Evolutionary conservation across 176 grass and related monocot species (phyloP).

Genomic region (Carex pumila): DNA sequence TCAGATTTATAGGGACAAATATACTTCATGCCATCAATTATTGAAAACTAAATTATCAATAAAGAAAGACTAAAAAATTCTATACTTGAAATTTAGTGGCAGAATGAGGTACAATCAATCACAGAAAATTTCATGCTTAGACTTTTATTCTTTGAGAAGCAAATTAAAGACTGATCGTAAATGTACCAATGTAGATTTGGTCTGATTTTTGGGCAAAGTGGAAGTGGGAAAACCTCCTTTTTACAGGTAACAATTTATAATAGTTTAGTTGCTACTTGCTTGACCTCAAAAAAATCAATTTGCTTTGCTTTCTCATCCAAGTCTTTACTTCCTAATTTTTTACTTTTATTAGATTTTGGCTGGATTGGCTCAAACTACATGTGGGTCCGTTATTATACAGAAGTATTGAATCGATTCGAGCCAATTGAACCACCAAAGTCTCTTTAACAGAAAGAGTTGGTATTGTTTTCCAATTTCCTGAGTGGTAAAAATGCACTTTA

Average conservation of each 20-base stretch:
- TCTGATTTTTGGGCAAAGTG: slow-evolving; percentile 82
- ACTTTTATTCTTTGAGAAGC: too few species aligned
- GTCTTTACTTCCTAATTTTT: not conserved
- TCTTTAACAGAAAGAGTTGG: slow-evolving; percentile 59
- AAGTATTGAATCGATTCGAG: slow-evolving; percentile 54
- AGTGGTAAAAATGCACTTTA: slow-evolving; percentile 49
- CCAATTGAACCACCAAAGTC: slow-evolving; percentile 25
- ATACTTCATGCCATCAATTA: not conserved
- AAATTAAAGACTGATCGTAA: not conserved
- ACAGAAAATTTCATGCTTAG: not conserved
- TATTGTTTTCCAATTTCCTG: slow-evolving; percentile 96
- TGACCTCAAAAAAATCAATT: not conserved
- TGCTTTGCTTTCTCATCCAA: not conserved
- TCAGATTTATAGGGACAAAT: not conserved
- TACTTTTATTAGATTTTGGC: slow-evolving; percentile 62
- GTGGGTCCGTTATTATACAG: slow-evolving; percentile 54
- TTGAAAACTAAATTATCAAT: not conserved
- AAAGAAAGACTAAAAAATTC: not conserved
- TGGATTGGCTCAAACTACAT: slow-evolving; percentile 51
- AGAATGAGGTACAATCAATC: not conserved
- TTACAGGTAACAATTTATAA: slow-evolving; percentile 46
- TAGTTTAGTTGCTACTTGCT: not conserved
- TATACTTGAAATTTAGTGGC: not conserved
- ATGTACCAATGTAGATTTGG: slow-evolving; percentile 54
- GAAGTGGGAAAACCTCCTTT: slow-evolving; percentile 85